Base-by-base conservation (phyloP, 495 filamentous ascomycete genomes). In the Aspergillus taichungensis region DNA sequence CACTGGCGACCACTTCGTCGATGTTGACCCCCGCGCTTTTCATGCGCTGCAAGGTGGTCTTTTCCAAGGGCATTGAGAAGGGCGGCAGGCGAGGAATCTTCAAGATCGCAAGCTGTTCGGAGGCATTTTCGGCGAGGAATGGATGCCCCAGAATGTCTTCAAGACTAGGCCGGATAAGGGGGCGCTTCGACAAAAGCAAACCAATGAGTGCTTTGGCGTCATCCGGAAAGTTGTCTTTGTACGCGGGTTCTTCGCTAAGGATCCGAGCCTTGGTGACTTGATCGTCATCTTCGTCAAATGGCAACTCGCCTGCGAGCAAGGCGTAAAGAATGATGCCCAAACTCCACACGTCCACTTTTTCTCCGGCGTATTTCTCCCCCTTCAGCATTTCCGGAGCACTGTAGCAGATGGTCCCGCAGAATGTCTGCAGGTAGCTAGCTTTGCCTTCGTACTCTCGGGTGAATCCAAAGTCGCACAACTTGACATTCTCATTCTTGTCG, bases 321-420 rank as follows among this genome's bases (percentile, higher is more conserved):
- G 92, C 90, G 63, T 94, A 97, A 13, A 98, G 76, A 50, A 98
- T 98, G 39, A 97, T 88, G 0, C 92, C 92, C 54, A 98, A 64
- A 61, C 92, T 97, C 92, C 92, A 98, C 6, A 97, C 87, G 60
- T 98, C 92, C 44, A 98, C 92, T 62, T 94, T 95, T 67, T 96
- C 90, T 2, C 88, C 90, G 0, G 88, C 90, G 59, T 98, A 98
- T 60, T 94, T 97, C 65, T 98, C 92, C 32, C 89, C 94, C 60
- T 92, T 95, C 30, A 98, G 75, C 92, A 98, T 97, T 60, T 98
- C 92, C 3, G 92, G 92, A 6, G 92, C 92, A 47, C 88, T 94
- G 64, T 98, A 98, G 67, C 90, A 96, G 49, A 98, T 82, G 3
- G 92, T 98, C 11, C 92, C 92, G 65, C 92, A 98, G 62, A 95